Conservation (phyloP, 2,329 filamentous ascomycete genomes). For the Colletotrichum gloeosporioides region DNA sequence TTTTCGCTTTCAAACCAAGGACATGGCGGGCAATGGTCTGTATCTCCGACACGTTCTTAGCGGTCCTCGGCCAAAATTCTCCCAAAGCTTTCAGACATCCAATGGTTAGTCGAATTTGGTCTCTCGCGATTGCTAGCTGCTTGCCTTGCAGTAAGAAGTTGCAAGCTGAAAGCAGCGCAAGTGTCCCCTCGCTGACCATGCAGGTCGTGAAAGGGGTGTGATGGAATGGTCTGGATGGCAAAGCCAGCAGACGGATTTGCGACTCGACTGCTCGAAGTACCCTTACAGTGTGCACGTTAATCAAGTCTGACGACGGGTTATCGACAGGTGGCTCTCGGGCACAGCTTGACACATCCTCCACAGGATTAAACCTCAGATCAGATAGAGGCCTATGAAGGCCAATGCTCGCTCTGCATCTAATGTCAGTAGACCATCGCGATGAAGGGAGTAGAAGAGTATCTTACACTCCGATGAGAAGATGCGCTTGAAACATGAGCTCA, state of each 20-base stretch:
- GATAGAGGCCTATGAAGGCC: slow-evolving; percentile 44
- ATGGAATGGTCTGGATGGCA: slow-evolving; percentile 36
- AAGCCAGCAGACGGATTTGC: slow-evolving; percentile 41
- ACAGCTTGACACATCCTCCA: slow-evolving; percentile 45
- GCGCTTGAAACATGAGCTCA: slow-evolving; percentile 34
- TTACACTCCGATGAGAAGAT: slow-evolving; percentile 30
- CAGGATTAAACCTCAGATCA: slow-evolving; percentile 39
- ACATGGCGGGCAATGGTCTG: slow-evolving; percentile 42
- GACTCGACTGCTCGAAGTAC: slow-evolving; percentile 41
- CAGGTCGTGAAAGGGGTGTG: slow-evolving; percentile 46
- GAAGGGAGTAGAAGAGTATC: not conserved
- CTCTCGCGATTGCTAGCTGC: slow-evolving; percentile 38
- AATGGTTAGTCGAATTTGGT: slow-evolving; percentile 46
- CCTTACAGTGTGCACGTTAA: slow-evolving; percentile 44
- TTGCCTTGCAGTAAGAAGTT: slow-evolving; percentile 35
- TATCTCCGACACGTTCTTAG: slow-evolving; percentile 41
- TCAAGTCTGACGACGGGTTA: slow-evolving; percentile 24
- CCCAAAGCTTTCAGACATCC: slow-evolving; percentile 42
- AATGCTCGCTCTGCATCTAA: slow-evolving; percentile 33
- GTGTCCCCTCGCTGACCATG: slow-evolving; percentile 42
- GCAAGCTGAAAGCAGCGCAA: slow-evolving; percentile 42
- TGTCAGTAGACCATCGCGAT: not conserved
- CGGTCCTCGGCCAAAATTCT: slow-evolving; percentile 40
- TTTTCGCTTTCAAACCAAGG: slow-evolving; percentile 11
- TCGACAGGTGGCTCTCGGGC: slow-evolving; percentile 25